A percentile compares a stretch with the other conserved stretches of the same genome.
Evolutionary conservation across 768 basidiomycete species (phyloP).

Genomic region (Collybiopsis luxurians): DNA sequence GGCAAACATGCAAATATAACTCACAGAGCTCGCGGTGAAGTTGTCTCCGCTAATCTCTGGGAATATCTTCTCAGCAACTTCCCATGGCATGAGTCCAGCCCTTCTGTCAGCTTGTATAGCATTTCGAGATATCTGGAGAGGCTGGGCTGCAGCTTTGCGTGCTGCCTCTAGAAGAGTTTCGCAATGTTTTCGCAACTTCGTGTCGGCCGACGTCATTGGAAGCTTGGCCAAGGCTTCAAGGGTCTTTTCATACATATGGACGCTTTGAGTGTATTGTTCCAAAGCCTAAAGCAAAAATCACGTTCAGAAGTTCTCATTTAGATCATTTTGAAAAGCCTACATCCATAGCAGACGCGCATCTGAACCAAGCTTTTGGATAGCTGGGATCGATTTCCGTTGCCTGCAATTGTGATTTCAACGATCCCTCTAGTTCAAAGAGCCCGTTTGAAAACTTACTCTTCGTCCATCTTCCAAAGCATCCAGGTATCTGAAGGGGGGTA

Average conservation of each 20-base stretch:
- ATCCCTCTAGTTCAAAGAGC: no score
- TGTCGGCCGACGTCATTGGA: slow-evolving; percentile 9
- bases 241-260: slow-evolving; percentile 13
- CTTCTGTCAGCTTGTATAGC: not conserved
- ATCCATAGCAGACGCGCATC: slow-evolving; percentile 15
- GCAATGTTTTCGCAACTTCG: slow-evolving; percentile 13
- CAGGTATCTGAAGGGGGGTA: slow-evolving; percentile 8
- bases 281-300: not conserved
- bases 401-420: no score
- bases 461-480: slow-evolving; percentile 14
- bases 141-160: not conserved
- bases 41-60: not conserved
- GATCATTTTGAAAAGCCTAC: slow-evolving; percentile 14
- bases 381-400: slow-evolving; percentile 19
- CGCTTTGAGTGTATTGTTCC: not conserved
- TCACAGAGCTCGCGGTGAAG: not conserved
- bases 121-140: not conserved
- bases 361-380: slow-evolving; percentile 17
- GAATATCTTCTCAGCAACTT: slow-evolving; percentile 12
- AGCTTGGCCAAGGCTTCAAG: slow-evolving; percentile 9
- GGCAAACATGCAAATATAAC: no score
- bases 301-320: no score
- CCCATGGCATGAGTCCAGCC: slow-evolving; percentile 16
- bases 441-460: no score
- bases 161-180: slow-evolving; percentile 11